Evolutionary conservation across 495 filamentous ascomycete species (phyloP).

Genomic region (Neurospora discreta): DNA sequence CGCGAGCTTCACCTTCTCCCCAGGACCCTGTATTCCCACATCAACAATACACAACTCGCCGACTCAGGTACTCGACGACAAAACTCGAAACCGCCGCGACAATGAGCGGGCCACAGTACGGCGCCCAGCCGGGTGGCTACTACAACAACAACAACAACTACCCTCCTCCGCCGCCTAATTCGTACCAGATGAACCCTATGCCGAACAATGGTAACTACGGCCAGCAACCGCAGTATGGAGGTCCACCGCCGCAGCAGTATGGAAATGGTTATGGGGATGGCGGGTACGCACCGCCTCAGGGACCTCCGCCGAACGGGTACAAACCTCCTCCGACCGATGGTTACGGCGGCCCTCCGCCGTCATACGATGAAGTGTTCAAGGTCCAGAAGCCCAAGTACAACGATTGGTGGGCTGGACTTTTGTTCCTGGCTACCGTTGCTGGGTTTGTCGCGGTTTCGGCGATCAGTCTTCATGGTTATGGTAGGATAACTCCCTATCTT

Average conservation of each 20-base stretch:
- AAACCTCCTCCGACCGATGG: constrained; percentile 5
- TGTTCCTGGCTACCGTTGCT: constrained; percentile 64
- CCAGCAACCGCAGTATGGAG: not conserved
- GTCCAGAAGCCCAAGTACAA: constrained; percentile 76
- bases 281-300: not conserved
- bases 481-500: constrained; percentile 13
- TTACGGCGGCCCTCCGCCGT: constrained; percentile 29
- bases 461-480: constrained; percentile 66
- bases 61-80: not conserved
- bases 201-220: constrained; percentile 12
- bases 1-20: not conserved
- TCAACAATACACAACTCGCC: not conserved
- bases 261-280: constrained; percentile 7
- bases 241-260: not conserved
- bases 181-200: constrained; percentile 15
- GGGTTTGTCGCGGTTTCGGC: constrained; percentile 73
- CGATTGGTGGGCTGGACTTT: constrained; percentile 74
- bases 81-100: not conserved
- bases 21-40: not conserved
- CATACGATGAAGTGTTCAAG: constrained; percentile 71
- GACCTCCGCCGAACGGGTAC: constrained; percentile 2
- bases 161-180: constrained; percentile 12
- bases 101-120: not conserved
- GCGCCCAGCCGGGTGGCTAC: constrained; percentile 4
- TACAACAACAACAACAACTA: constrained; percentile 9